phyloP scores from a whole-genome alignment of 2,329 filamentous ascomycete genomes.

The Zopfia rhizophila region DNA sequence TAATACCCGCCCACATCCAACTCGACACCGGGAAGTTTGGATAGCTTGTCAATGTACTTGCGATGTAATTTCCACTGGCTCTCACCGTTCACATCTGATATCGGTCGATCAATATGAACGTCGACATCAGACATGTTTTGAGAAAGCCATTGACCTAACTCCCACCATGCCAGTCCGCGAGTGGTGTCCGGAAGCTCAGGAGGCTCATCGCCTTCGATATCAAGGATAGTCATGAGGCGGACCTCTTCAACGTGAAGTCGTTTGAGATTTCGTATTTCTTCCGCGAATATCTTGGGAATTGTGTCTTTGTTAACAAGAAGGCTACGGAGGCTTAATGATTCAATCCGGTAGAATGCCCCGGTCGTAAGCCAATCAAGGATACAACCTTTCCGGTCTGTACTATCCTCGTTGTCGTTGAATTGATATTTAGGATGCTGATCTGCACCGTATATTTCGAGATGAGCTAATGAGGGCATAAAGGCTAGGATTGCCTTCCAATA shows the following conservation, averaged over 20 bases:
- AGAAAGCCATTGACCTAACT: too few species aligned
- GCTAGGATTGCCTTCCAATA: constrained; percentile 18
- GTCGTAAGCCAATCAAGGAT: constrained; percentile 22
- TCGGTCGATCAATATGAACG: too few species aligned
- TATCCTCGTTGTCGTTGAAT: constrained; percentile 11
- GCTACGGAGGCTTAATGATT: constrained; percentile 7
- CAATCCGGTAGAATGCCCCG: constrained; percentile 5
- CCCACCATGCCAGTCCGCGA: too few species aligned
- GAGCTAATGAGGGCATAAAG: constrained; percentile 3
- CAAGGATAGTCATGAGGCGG: constrained; percentile 15
- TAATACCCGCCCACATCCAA: too few species aligned
- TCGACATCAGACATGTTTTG: too few species aligned
- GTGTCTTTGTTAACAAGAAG: constrained; percentile 15
- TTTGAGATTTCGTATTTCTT: constrained; percentile 10
- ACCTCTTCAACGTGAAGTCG: constrained; percentile 9
- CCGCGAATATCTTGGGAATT: constrained; percentile 8
- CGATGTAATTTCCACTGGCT: too few species aligned
- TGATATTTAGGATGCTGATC: neutral
- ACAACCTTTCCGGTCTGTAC: constrained; percentile 12
- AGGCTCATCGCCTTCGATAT: too few species aligned
- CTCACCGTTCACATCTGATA: too few species aligned
- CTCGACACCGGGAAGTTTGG: too few species aligned
- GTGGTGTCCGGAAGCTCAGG: too few species aligned
- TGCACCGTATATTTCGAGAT: constrained; percentile 17
- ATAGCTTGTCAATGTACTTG: too few species aligned